Base-by-base conservation (phyloP, 2,329 filamentous ascomycete genomes). In the Hypoxylon sp. region DNA sequence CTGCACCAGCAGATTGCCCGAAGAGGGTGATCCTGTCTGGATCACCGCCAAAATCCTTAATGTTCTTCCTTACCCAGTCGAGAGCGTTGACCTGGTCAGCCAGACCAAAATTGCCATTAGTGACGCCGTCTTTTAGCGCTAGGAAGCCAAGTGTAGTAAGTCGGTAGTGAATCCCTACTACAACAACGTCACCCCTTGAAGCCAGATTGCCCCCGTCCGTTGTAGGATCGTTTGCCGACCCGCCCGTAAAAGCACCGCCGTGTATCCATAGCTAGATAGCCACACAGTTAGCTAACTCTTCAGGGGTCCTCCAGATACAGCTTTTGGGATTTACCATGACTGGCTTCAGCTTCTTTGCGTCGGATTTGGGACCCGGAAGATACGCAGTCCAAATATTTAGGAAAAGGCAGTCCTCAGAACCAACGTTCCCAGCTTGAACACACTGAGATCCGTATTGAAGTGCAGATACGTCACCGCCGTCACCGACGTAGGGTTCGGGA, bases 131-230 rank as follows among this genome's bases (percentile, higher is more conserved):
- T 24, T 80, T 71, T 6, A 89, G 80, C 0, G 87, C 87, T 0
- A 90, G 78, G 71, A 88, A 90, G 0, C 88, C 88, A 0, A 90
- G 80, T 0, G 86, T 88, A 0, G 81, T 83, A 3, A 90, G 78
- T 8, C 88, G 85, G 75, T 90, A 90, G 78, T 90, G 90, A 79
- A 89, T 86, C 19, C 79, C 76, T 6, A 90, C 88, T 2, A 88
- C 82, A 0, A 90, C 85, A 17, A 90, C 82, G 67, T 90, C 87
- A 22, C 87, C 87, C 53, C 87, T 82, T 2, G 86, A 87, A 0
- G 85, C 87, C 2, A 90, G 78, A 68, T 87, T 87, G 2, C 85
- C 85, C 19, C 86, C 85, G 67, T 90, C 87, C 29, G 78, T 79
- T 1, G 77, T 78, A 1, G 76, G 67, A 48, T 81, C 79, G 57